Percentiles rank a stretch among this genome's conserved stretches.
Conservation (phyloP, 2,329 filamentous ascomycete species). For the Exophiala xenobiotica region DNA sequence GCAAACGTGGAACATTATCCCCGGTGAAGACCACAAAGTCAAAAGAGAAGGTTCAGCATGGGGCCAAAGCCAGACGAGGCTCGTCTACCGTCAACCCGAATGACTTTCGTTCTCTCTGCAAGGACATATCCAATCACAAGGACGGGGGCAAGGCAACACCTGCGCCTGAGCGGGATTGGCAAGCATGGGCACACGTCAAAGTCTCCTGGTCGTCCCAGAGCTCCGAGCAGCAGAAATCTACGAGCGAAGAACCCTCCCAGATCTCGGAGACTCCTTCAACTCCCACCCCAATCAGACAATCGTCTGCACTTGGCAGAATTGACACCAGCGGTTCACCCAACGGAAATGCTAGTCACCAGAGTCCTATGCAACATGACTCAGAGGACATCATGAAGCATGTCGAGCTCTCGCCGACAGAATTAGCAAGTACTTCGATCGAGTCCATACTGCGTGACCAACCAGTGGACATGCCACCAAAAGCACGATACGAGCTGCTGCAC, state of each 20-base stretch:
- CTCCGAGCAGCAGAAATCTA: slow-evolving; percentile 24
- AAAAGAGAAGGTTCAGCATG: slow-evolving; percentile 66
- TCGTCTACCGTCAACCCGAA: slow-evolving; percentile 68
- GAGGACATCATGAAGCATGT: slow-evolving; percentile 9
- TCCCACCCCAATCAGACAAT: slow-evolving; percentile 73
- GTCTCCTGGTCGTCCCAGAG: slow-evolving; percentile 70
- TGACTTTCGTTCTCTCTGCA: slow-evolving; percentile 74
- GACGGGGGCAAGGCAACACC: slow-evolving; percentile 33
- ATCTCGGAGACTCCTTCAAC: slow-evolving; percentile 60
- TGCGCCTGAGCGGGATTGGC: slow-evolving; percentile 54
- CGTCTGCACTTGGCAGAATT: slow-evolving; percentile 51
- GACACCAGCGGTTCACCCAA: slow-evolving; percentile 35
- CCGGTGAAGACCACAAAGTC: slow-evolving; percentile 63
- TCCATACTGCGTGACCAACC: slow-evolving; percentile 45
- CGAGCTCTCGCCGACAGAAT: slow-evolving; percentile 23
- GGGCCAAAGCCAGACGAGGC: slow-evolving; percentile 33
- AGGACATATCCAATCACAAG: slow-evolving; percentile 47
- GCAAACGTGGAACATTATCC: slow-evolving; percentile 51
- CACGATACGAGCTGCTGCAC: slow-evolving; percentile 81
- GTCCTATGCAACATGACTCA: not conserved
- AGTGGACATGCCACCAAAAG: slow-evolving; percentile 66
- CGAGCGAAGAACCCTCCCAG: slow-evolving; percentile 29
- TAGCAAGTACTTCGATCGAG: slow-evolving; percentile 33
- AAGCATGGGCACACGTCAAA: slow-evolving; percentile 76
- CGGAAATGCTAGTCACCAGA: slow-evolving; percentile 54